Percentiles rank a stretch among this genome's conserved stretches.
These are phyloP conservation scores for Cryptococcus jaspeensis DNA, from an alignment of 1,284 basidiomycete species.

Conservation along the genomic window DNA sequence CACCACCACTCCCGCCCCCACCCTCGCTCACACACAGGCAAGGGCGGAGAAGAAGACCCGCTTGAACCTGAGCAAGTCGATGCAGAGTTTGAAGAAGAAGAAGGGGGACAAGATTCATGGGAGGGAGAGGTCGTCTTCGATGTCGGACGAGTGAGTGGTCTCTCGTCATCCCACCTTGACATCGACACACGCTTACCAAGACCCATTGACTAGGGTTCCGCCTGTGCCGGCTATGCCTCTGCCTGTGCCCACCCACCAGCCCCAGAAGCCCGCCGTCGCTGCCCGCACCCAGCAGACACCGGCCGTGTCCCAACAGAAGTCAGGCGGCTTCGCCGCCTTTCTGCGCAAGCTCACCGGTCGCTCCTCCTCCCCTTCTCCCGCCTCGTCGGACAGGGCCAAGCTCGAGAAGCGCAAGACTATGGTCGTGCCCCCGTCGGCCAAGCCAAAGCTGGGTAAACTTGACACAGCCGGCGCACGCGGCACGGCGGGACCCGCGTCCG, in stretches of 20 bases:
- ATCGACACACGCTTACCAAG: constrained; percentile 2
- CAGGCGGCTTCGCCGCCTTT: constrained; percentile 31
- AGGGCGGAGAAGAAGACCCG: constrained; percentile 11
- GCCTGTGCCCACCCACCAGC: constrained; percentile 1
- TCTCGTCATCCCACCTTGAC: neutral
- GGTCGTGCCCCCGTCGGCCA: neutral
- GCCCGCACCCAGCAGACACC: neutral
- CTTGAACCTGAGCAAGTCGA: constrained; percentile 18
- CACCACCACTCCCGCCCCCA: too few relatives aligned
- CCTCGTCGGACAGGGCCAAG: too few relatives aligned
- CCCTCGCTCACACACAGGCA: too few relatives aligned
- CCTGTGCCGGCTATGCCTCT: neutral
- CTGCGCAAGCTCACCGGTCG: constrained; percentile 31
- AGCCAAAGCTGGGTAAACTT: neutral
- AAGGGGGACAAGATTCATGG: constrained; percentile 4
- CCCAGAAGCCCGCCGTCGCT: too few relatives aligned
- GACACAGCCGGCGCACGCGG: too few relatives aligned
- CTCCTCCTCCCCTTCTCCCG: constrained; percentile 10
- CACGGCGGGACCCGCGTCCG: too few relatives aligned
- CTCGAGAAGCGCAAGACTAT: neutral
- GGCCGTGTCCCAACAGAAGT: constrained; percentile 11
- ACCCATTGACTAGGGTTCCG: neutral
- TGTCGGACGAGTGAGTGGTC: constrained; percentile 13
- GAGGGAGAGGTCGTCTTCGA: constrained; percentile 9
- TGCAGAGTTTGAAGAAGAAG: constrained; percentile 19